A percentile compares a stretch with the other conserved stretches of the same genome.
phyloP scores from a whole-genome alignment of 257 asterid species.

The Galeopsis tetrahit region DNA sequence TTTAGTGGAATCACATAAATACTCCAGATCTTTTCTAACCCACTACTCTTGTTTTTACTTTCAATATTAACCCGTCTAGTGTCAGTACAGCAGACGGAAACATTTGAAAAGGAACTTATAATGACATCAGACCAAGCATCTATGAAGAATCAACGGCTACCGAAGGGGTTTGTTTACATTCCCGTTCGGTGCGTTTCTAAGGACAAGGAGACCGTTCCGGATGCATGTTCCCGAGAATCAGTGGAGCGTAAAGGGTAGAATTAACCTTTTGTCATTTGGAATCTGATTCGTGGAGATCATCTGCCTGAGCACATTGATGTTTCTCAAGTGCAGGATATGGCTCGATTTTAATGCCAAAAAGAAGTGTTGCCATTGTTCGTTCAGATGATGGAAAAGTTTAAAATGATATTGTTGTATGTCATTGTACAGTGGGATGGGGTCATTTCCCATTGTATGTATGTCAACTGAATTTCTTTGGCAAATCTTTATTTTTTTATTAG shows the following conservation, averaged over 20 bases:
- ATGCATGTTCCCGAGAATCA: conserved; percentile 51
- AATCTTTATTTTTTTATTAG: conserved; percentile 20
- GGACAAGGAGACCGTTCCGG: conserved; percentile 63
- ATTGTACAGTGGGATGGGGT: conserved; percentile 44
- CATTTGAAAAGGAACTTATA: conserved; percentile 79
- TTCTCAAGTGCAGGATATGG: conserved; percentile 17
- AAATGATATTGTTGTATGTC: conserved; percentile 47
- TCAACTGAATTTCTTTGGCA: conserved; percentile 44
- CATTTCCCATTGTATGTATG: conserved; percentile 51
- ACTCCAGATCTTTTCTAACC: background rate
- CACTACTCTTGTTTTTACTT: background rate
- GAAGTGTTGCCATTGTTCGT: background rate
- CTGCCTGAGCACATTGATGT: conserved; percentile 31
- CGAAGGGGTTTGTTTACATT: conserved; percentile 87
- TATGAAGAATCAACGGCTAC: conserved; percentile 82
- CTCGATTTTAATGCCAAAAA: conserved; percentile 29
- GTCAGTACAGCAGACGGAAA: conserved; percentile 65
- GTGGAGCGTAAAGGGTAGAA: conserved; percentile 50
- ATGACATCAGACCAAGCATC: conserved; percentile 98
- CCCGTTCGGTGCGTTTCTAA: conserved; percentile 76
- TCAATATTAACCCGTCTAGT: conserved; percentile 24
- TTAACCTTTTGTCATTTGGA: background rate
- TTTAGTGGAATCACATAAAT: background rate
- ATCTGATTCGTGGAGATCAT: conserved; percentile 11
- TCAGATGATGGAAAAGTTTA: conserved; percentile 27